Evolutionary conservation across 2,329 filamentous ascomycete species (phyloP).

Genomic region (Fusarium sp.): DNA sequence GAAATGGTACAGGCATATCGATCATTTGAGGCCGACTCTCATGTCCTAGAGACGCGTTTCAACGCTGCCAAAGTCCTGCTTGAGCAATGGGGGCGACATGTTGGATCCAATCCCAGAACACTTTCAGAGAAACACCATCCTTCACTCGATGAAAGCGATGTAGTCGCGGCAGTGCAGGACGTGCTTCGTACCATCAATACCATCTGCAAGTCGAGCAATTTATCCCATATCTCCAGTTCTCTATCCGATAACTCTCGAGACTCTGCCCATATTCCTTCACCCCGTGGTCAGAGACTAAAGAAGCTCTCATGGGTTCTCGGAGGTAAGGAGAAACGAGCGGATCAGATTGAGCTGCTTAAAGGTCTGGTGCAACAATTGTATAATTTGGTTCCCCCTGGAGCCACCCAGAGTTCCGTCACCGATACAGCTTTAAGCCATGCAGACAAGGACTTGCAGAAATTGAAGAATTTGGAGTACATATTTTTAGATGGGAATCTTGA

Average conservation of each 20-base stretch:
- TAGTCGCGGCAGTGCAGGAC: background rate
- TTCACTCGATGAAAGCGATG: background rate
- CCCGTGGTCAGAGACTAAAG: background rate
- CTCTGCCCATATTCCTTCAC: no score
- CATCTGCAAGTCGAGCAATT: background rate
- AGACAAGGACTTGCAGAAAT: no score
- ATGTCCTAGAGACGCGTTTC: conserved; percentile 27
- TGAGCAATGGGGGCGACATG: conserved; percentile 33
- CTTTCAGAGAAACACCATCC: background rate
- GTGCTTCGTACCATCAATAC: background rate
- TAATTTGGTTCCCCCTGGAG: background rate
- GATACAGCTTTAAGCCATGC: background rate
- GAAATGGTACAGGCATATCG: conserved; percentile 30
- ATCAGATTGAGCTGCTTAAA: background rate
- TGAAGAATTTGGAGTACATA: no score
- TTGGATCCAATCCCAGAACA: conserved; percentile 28
- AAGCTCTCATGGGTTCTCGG: background rate
- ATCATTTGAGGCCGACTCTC: conserved; percentile 29
- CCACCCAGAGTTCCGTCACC: background rate
- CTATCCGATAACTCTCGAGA: background rate
- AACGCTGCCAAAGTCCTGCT: conserved; percentile 28
- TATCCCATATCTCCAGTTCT: background rate
- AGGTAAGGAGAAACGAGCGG: background rate
- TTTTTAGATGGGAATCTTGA: no score
- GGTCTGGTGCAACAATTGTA: background rate